Conservation (phyloP, 1,284 basidiomycete genomes). For the Chiua sp. region DNA sequence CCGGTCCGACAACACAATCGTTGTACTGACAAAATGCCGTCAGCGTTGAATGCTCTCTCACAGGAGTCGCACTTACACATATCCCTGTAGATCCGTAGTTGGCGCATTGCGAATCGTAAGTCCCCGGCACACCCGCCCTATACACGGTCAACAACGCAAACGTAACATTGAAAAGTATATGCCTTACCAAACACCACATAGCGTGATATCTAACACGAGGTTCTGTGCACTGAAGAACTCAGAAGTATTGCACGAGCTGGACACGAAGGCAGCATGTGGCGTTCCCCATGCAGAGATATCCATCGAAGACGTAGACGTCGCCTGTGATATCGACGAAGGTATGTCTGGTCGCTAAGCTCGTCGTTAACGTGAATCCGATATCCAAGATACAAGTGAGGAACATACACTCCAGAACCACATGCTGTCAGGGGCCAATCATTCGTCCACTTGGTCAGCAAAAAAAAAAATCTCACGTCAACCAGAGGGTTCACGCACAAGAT, state of each 20-base stretch:
- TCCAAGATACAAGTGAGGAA: conserved; percentile 17
- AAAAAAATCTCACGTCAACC: background rate
- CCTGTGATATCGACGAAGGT: conserved; percentile 45
- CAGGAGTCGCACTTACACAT: conserved; percentile 41
- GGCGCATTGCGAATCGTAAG: conserved; percentile 44
- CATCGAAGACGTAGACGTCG: conserved; percentile 48
- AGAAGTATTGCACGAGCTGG: conserved; percentile 49
- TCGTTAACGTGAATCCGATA: background rate
- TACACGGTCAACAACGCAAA: too few species aligned
- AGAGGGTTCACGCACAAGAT: conserved; percentile 55
- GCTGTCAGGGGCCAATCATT: conserved; percentile 26
- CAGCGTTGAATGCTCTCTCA: background rate
- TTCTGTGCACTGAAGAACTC: conserved; percentile 57
- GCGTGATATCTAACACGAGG: conserved; percentile 59
- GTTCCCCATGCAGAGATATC: conserved; percentile 57
- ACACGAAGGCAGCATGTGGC: conserved; percentile 58
- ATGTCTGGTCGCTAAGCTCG: conserved; percentile 46
- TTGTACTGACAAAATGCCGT: conserved; percentile 37
- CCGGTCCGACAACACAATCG: conserved; percentile 46
- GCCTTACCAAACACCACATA: conserved; percentile 60
- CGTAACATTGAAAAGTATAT: background rate
- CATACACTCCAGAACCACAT: conserved; percentile 83
- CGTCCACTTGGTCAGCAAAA: conserved; percentile 6
- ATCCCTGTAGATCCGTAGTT: conserved; percentile 43
- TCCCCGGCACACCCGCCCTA: conserved; percentile 48